Percentiles rank a stretch among this genome's conserved stretches.
Evolutionary conservation across 2,329 filamentous ascomycete species (phyloP).

Genomic region (Aureobasidium sp.): DNA sequence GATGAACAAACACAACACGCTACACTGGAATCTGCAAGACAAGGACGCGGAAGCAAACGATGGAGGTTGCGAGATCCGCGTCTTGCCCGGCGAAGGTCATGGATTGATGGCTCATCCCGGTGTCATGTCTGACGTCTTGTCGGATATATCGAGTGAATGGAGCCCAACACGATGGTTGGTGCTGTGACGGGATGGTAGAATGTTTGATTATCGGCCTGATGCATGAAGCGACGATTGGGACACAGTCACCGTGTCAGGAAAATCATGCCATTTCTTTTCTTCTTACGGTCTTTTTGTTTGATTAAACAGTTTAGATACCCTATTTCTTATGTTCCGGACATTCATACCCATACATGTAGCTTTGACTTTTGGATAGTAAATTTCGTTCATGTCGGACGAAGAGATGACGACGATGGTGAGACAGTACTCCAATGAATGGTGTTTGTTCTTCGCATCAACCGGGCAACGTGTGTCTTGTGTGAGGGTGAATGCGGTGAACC

Average conservation of each 20-base stretch:
- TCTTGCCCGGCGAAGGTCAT: constrained; percentile 86
- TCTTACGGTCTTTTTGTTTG: background rate
- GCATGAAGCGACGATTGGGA: background rate
- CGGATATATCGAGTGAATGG: constrained; percentile 92
- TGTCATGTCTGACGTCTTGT: constrained; percentile 91
- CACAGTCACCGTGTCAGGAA: no score
- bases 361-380: background rate
- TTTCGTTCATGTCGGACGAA: background rate
- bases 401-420: background rate
- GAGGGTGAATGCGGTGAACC: background rate
- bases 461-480: constrained; percentile 3
- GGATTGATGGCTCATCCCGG: constrained; percentile 89
- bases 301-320: constrained; percentile 9
- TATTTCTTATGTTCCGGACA: background rate
- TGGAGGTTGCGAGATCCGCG: constrained; percentile 66
- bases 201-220: background rate
- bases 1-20: constrained; percentile 49
- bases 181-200: background rate
- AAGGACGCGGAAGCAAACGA: constrained; percentile 12
- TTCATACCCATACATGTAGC: background rate
- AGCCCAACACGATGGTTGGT: constrained; percentile 8
- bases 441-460: constrained; percentile 1
- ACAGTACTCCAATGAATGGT: background rate
- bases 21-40: constrained; percentile 1
- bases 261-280: background rate